phyloP scores from a whole-genome alignment of 2,329 filamentous ascomycete genomes.

The Fusarium transvaalense region DNA sequence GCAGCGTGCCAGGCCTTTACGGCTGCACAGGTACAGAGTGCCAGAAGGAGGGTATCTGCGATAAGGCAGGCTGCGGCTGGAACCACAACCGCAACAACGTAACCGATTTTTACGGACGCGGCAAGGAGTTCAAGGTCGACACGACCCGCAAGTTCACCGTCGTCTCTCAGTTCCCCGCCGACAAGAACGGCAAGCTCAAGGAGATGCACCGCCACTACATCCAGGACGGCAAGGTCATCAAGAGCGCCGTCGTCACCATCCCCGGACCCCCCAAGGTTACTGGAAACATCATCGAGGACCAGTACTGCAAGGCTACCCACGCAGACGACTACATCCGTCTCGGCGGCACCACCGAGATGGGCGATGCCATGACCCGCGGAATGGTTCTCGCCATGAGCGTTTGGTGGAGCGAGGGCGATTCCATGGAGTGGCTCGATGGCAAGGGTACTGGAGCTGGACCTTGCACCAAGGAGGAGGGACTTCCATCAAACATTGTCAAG shows the following conservation, averaged over 20 bases:
- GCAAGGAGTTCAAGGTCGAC: slow-evolving; percentile 50
- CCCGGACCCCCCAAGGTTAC: slow-evolving; percentile 48
- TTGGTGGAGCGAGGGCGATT: slow-evolving; percentile 65
- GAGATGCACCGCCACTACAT: slow-evolving; percentile 62
- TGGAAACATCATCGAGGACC: slow-evolving; percentile 53
- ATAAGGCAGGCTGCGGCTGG: slow-evolving; percentile 60
- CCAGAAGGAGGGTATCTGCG: slow-evolving; percentile 56
- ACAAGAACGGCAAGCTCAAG: slow-evolving; percentile 58
- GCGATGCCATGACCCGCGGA: slow-evolving; percentile 59
- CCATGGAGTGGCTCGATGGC: slow-evolving; percentile 67
- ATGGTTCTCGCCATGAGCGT: slow-evolving; percentile 67
- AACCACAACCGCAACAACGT: slow-evolving; percentile 56
- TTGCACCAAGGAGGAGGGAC: slow-evolving; percentile 66
- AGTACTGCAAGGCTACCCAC: slow-evolving; percentile 52
- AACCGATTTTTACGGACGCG: slow-evolving; percentile 53
- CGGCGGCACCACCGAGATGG: slow-evolving; percentile 60
- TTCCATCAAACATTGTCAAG: slow-evolving; percentile 61
- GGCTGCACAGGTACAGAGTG: slow-evolving; percentile 59
- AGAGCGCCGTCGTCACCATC: slow-evolving; percentile 37
- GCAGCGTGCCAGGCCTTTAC: slow-evolving; percentile 59
- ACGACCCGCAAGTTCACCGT: slow-evolving; percentile 58
- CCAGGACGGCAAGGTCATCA: slow-evolving; percentile 50
- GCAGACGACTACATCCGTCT: slow-evolving; percentile 52
- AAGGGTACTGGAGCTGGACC: slow-evolving; percentile 57
- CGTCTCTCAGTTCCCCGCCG: slow-evolving; percentile 63